A percentile compares a stretch with the other conserved stretches of the same genome.
phyloP scores from a whole-genome alignment of 2,329 filamentous ascomycete species.

The Claviceps maximensis region DNA sequence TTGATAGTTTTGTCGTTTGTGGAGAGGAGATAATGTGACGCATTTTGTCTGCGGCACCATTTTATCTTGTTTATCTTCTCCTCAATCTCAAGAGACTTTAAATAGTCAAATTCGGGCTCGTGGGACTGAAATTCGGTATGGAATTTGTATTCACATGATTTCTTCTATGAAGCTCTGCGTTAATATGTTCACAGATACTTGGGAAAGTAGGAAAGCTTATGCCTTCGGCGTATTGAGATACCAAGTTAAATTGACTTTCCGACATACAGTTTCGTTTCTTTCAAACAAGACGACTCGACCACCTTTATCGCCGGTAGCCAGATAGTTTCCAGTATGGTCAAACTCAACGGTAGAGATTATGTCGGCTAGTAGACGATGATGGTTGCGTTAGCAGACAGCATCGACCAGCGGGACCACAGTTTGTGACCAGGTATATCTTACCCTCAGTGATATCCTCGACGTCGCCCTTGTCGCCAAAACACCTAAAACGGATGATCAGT shows the following conservation, averaged over 20 bases:
- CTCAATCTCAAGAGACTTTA: slow-evolving; percentile 98
- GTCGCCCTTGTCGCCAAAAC: slow-evolving; percentile 98
- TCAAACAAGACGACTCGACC: slow-evolving; percentile 77
- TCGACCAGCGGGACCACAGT: slow-evolving; percentile 6
- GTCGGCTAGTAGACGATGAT: slow-evolving; percentile 45
- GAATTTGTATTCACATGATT: slow-evolving; percentile 99
- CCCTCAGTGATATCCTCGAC: slow-evolving; percentile 98
- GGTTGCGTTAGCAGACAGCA: slow-evolving; percentile 8
- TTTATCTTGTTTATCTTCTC: slow-evolving; percentile 99
- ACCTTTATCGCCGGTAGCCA: slow-evolving; percentile 82
- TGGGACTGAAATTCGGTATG: slow-evolving; percentile 99
- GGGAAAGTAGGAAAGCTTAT: not conserved
- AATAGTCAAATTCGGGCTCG: slow-evolving; percentile 97
- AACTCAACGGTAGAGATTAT: slow-evolving; percentile 89
- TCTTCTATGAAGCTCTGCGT: slow-evolving; percentile 55
- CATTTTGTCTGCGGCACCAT: slow-evolving; percentile 96
- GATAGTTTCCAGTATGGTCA: slow-evolving; percentile 79
- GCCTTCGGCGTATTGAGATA: not conserved
- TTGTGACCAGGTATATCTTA: slow-evolving; percentile 24
- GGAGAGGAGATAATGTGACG: slow-evolving; percentile 92
- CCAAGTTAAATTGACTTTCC: not conserved
- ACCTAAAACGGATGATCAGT: slow-evolving; percentile 42
- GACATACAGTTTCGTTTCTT: slow-evolving; percentile 82
- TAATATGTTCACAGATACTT: not conserved
- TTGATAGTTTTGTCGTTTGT: slow-evolving; percentile 99